Base-by-base conservation (phyloP, 208 protist species). In the Trypanosoma platydactyli region DNA sequence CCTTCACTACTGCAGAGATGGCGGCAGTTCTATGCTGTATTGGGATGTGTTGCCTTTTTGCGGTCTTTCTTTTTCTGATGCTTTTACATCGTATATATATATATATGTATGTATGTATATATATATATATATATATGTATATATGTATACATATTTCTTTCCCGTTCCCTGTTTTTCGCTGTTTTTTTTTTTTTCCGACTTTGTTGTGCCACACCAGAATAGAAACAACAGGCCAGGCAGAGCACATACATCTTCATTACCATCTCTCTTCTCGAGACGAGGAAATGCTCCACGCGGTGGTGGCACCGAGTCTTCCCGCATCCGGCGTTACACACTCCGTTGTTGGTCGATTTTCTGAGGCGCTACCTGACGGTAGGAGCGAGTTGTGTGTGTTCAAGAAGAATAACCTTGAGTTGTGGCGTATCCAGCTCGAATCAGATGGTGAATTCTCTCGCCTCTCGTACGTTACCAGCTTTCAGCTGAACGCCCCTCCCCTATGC, bases 331-430 rank as follows among this genome's bases (percentile, higher is more conserved):
- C 91, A 3, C 81, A 92, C 71, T 83, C 82, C 15, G 70, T 94
- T 6, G 83, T 82, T 3, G 91, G 91, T 13, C 54, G 71, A 54
- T 94, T 96, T 46, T 77, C 86, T 30, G 16, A 63, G 59, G 58
- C 46, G 55, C 33, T 63, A 40, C 20, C 72, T 60, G 55, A 68
- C 41, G 64, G 76, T 7, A 41, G 58, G 29, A 83, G 78, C 30
- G 84, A 95, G 51, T 58, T 93, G 35, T 49, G 92, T 12, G 73
- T 84, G 6, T 71, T 96, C 18, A 73, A 76, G 4, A 76, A 92
- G 68, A 94, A 96, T 42, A 67, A 82, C 25, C 63, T 94, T 11
- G 80, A 82, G 25, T 63, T 96, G 18, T 96, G 92, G 64, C 79
- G 74, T 5, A 41, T 72, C 5, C 42, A 24, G 15, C 25, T 5